Evolutionary conservation across 257 asterid genomes (phyloP), one percentile per base, ranked within the genome.

Genomic region (Rauvolfia tetraphylla): DNA sequence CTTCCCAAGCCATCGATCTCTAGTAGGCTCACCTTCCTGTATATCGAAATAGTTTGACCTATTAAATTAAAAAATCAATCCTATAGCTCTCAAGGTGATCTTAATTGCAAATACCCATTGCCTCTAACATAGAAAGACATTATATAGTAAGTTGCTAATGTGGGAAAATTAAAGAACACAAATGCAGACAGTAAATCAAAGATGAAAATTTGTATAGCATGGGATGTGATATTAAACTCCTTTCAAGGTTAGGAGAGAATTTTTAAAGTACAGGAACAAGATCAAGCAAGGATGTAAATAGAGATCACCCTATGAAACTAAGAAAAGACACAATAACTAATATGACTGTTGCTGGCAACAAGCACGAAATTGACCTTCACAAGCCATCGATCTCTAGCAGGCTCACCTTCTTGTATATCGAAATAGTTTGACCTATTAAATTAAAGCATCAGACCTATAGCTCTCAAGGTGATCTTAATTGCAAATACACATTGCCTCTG

Each of bases 1-100:
- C 86, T 95, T 95, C 76, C 99, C 99, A 82, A 93, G 87, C 99
- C 99, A 93, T 74, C 96, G 90, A 83, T 91, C 97, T 63, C 83
- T 83, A 68, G 81, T 62, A 81, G 90, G 87, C 86, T 84, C 80
- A 82, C 61, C 84, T 75, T 91, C 97, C 97, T 91, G 79, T n/a
- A 56, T 41, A 65, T 78, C 74, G 61, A 49, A 75, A 70, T 76
- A 76, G 56, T 63, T 76, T 33, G 34, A 33, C 54, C 51, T 56
- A 78, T 77, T 72, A 79, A 81, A 76, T 73, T 57, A 56, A 62
- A 48, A 38, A 22, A 70, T 46, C 48, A 34, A 72, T 46, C 42
- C 34, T 68, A 38, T n/a, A 46, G 25, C 14, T 69, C 72, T 42
- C 68, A 66, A 44, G 39, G 39, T 36, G 75, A 34, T 66, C 27